A percentile compares a stretch with the other conserved stretches of the same genome.
Evolutionary conservation across 2,329 filamentous ascomycete genomes (phyloP).

Genomic region (Penicillium occitanis): DNA sequence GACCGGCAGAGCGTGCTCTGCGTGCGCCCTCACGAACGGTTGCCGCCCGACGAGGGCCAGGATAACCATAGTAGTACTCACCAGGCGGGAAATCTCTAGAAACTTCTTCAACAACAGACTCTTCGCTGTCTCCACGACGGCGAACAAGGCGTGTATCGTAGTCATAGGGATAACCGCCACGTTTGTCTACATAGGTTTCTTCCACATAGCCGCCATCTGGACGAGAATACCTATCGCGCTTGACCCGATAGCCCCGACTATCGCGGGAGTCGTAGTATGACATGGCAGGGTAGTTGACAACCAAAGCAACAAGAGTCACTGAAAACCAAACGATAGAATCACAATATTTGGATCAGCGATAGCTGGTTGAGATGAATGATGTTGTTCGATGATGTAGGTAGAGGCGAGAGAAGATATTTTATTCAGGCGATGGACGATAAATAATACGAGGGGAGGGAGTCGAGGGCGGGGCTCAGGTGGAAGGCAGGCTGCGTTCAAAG

Average conservation of each 20-base stretch:
- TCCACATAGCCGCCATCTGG: constrained; percentile 28
- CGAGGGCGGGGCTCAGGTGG: constrained; percentile 5
- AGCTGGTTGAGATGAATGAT: not conserved
- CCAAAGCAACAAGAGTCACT: constrained; percentile 18
- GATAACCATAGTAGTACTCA: constrained; percentile 43
- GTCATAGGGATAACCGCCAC: constrained; percentile 22
- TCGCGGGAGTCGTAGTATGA: constrained; percentile 36
- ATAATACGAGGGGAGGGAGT: not conserved
- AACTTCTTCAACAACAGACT: constrained; percentile 73
- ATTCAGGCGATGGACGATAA: constrained; percentile 12
- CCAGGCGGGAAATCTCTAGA: constrained; percentile 80
- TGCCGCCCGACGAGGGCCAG: constrained; percentile 28
- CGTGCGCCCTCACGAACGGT: constrained; percentile 38
- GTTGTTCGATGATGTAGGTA: not conserved
- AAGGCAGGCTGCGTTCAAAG: constrained; percentile 1
- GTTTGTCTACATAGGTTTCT: constrained; percentile 32
- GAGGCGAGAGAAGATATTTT: constrained; percentile 17
- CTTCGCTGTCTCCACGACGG: constrained; percentile 64
- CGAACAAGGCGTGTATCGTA: constrained; percentile 25
- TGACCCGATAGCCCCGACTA: constrained; percentile 31
- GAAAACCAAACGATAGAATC: constrained; percentile 21
- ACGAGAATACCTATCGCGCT: constrained; percentile 34
- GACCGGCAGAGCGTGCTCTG: constrained; percentile 38
- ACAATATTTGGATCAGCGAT: constrained; percentile 15
- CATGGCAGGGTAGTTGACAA: constrained; percentile 28